Evolutionary conservation across 192 early-diverging fungal species (phyloP).

Genomic region (Coemansia sp.): DNA sequence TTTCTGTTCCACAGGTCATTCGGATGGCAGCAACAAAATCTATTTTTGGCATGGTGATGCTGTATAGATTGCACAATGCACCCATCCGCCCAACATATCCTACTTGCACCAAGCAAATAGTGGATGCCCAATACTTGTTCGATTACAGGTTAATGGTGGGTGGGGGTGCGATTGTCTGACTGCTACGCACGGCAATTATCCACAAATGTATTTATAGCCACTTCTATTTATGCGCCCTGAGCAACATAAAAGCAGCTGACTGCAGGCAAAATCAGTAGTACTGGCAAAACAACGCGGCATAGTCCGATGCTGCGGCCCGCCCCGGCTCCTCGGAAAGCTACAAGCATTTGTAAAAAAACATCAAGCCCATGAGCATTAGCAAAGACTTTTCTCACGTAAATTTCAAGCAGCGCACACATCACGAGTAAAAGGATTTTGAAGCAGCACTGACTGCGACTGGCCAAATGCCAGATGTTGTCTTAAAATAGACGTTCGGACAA

Average conservation of each 20-base stretch:
- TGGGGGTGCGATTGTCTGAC: no score
- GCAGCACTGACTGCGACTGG: neutral
- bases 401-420: neutral
- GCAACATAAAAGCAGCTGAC: neutral
- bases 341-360: slow-evolving; percentile 1
- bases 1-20: neutral
- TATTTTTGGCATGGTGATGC: neutral
- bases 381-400: neutral
- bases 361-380: neutral
- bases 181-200: neutral
- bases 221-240: neutral
- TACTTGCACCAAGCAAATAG: neutral
- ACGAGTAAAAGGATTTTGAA: neutral
- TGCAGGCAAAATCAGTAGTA: slow-evolving; percentile 17
- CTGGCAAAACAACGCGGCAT: slow-evolving; percentile 40
- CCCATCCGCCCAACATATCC: neutral
- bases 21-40: slow-evolving; percentile 3
- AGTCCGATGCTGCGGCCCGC: slow-evolving; percentile 28
- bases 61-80: neutral
- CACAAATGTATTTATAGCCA: neutral
- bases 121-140: neutral
- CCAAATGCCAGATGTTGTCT: no score
- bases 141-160: no score
- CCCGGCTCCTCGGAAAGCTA: slow-evolving; percentile 45
- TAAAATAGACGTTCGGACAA: neutral